Conservation (phyloP, 2,329 filamentous ascomycete genomes). For the Fusarium transvaalense region DNA sequence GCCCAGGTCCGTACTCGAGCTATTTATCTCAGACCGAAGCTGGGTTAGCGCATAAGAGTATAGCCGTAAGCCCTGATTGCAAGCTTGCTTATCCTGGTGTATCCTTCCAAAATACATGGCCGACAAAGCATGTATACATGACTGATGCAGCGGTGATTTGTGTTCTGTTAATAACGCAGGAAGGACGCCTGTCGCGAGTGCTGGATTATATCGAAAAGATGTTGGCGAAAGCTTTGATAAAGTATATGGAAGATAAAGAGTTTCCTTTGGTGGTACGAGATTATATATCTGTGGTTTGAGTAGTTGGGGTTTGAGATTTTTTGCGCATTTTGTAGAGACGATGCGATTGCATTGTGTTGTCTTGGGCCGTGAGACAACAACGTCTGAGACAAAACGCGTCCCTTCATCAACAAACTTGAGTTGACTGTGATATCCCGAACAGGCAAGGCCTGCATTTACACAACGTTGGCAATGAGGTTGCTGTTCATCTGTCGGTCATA, state of each 20-base stretch:
- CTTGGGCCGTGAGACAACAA: neutral
- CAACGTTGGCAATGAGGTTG: constrained; percentile 33
- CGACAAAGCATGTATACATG: constrained; percentile 20
- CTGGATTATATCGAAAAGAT: neutral
- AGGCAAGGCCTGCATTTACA: constrained; percentile 23
- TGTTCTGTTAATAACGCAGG: constrained; percentile 7
- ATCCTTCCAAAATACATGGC: constrained; percentile 29
- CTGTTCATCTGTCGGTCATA: constrained; percentile 15
- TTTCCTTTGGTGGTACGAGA: constrained; percentile 5
- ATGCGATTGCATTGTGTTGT: neutral
- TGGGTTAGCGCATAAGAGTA: constrained; percentile 27
- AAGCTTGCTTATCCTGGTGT: constrained; percentile 14
- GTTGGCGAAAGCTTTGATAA: constrained; percentile 20
- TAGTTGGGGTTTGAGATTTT: neutral
- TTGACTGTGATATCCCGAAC: constrained; percentile 29
- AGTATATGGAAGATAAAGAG: constrained; percentile 28
- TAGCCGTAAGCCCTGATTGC: constrained; percentile 9
- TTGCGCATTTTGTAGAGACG: neutral
- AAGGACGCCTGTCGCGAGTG: neutral
- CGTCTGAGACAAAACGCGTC: constrained; percentile 1
- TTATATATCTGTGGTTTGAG: neutral
- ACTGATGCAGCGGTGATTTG: constrained; percentile 14
- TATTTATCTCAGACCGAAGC: constrained; percentile 18
- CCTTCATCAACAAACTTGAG: constrained; percentile 36
- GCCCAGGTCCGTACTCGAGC: constrained; percentile 1